Evolutionary conservation across 2,329 filamentous ascomycete genomes (phyloP), one percentile per base, ranked within the genome.

Genomic region (Thelonectria discophora): DNA sequence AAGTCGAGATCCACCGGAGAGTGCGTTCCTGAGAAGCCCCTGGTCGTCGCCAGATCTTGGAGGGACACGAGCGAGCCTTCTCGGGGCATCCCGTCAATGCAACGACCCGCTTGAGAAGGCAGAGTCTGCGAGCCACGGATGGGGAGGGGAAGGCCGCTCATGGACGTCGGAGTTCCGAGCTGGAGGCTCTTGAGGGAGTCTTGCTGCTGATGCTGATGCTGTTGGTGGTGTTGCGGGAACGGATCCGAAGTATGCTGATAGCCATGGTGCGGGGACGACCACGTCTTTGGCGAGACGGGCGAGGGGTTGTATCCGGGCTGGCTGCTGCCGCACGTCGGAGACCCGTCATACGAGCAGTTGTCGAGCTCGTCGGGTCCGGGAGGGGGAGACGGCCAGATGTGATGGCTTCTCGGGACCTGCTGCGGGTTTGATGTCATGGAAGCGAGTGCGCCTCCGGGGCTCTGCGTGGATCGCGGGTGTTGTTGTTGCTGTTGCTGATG

Each of bases 301-400:
- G 73, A 69, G 32, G 68, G 62, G 56, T 72, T 72, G 65, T 75
- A 75, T 53, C 63, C 68, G 40, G 68, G 53, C 48, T 66, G 59
- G 53, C 63, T 65, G 53, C 67, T 66, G 4, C 63, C 68, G 40
- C 66, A 69, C 15, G 68, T 69, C 4, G 77, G 74, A 10, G 76
- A 77, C 30, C 69, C 73, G 52, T 74, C 70, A 65, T 75, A 76
- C 45, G 74, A 74, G 55, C 75, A 75, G 59, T 73, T 73, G 18
- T 80, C 78, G 49, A 75, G 71, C 21, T 80, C 79, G 34, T 79
- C 75, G 39, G 73, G 71, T 12, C 72, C 71, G 9, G 73, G 71
- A 11, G 76, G 78, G 30, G 80, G 77, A 24, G 77, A 80, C 37
- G 74, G 72, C 73, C 77, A 78, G 50, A 64, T 59, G 45, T 67